phyloP scores from a whole-genome alignment of 164 flowering plant genomes.

The Magnolia kwangsiensis region DNA sequence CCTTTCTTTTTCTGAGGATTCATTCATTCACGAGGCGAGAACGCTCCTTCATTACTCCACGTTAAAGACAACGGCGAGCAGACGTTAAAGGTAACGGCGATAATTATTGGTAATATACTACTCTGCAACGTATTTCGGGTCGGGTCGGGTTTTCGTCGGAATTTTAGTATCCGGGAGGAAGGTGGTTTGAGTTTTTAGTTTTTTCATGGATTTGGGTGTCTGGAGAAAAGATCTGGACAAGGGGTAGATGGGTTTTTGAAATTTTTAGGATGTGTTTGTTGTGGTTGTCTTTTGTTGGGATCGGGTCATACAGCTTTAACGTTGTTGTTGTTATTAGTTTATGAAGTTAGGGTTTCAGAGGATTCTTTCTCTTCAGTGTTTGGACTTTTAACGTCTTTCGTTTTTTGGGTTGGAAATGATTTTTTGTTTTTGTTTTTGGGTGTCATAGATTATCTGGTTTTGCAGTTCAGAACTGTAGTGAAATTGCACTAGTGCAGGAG shows the following conservation, averaged over 20 bases:
- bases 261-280: too few species aligned
- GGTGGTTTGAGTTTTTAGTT: too few species aligned
- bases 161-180: too few species aligned
- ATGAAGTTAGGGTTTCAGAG: not conserved
- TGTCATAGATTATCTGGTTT: not conserved
- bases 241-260: too few species aligned
- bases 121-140: too few species aligned
- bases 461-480: not conserved
- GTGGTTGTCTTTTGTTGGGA: too few species aligned
- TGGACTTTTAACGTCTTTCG: not conserved
- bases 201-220: too few species aligned
- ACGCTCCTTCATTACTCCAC: not conserved
- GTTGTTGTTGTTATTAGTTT: too few species aligned
- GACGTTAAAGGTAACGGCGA: not conserved
- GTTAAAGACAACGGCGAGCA: not conserved
- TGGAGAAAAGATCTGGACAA: too few species aligned
- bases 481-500: not conserved
- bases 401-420: not conserved
- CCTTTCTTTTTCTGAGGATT: constrained; percentile 3
- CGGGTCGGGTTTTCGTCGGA: too few species aligned
- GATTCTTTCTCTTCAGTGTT: not conserved
- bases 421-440: not conserved
- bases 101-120: too few species aligned
- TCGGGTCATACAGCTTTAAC: too few species aligned
- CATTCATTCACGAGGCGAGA: not conserved